phyloP scores from a whole-genome alignment of 768 basidiomycete genomes.

The Collybiopsis confluens region DNA sequence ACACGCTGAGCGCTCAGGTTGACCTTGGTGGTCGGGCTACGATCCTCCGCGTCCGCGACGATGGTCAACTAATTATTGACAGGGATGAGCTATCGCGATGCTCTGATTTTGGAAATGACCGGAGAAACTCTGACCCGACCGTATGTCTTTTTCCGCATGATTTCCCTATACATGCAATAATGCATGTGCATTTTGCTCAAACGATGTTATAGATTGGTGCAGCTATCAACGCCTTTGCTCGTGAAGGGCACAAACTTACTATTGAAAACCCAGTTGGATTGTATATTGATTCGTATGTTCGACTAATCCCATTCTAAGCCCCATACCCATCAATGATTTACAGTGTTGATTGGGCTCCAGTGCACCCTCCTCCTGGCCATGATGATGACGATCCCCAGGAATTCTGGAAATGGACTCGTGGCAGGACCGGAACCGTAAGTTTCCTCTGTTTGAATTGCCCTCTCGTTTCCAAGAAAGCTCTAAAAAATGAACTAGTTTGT shows the following conservation, averaged over 20 bases:
- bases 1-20: not conserved
- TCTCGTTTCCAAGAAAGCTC: not conserved
- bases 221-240: not conserved
- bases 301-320: no score
- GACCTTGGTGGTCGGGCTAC: not conserved
- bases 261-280: not conserved
- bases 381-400: not conserved
- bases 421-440: not conserved
- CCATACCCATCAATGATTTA: not conserved
- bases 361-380: not conserved
- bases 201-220: not conserved
- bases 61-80: not conserved
- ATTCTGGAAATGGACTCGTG: not conserved
- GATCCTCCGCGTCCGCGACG: not conserved
- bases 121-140: not conserved
- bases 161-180: not conserved
- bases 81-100: not conserved
- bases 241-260: not conserved
- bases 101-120: not conserved
- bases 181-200: not conserved
- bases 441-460: no score
- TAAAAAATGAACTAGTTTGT: not conserved
- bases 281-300: not conserved
- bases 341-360: not conserved
- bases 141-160: not conserved